Percentiles rank a stretch among this genome's conserved stretches.
Evolutionary conservation across 2,329 filamentous ascomycete species (phyloP).

Genomic region (Sphaerulina populicola): DNA sequence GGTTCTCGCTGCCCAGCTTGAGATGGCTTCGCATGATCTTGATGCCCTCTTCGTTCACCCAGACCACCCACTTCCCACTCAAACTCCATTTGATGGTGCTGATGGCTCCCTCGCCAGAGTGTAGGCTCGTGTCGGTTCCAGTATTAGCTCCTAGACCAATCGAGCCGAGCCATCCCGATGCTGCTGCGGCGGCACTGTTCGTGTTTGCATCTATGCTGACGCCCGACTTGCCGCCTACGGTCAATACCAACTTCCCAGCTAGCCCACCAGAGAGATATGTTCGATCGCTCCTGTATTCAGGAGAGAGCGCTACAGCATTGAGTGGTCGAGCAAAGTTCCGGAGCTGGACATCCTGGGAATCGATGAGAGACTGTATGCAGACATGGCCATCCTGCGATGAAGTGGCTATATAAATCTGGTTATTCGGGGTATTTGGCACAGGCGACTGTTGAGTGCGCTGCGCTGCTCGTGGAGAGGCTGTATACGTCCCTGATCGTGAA

Average conservation of each 20-base stretch:
- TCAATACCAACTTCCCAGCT: slow-evolving; percentile 79
- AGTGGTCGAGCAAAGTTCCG: slow-evolving; percentile 91
- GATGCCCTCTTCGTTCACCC: slow-evolving; percentile 94
- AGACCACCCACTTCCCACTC: slow-evolving; percentile 83
- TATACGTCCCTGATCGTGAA: slow-evolving; percentile 13
- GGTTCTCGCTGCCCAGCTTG: slow-evolving; percentile 65
- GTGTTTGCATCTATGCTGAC: slow-evolving; percentile 78
- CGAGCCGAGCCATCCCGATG: slow-evolving; percentile 78
- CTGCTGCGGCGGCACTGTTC: slow-evolving; percentile 70
- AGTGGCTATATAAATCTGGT: slow-evolving; percentile 86
- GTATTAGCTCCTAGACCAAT: slow-evolving; percentile 68
- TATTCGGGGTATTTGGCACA: slow-evolving; percentile 69
- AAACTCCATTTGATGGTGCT: slow-evolving; percentile 90
- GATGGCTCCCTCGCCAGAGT: slow-evolving; percentile 86
- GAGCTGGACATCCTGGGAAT: slow-evolving; percentile 80
- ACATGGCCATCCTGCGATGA: slow-evolving; percentile 95
- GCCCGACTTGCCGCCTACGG: slow-evolving; percentile 68
- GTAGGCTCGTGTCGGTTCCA: slow-evolving; percentile 77
- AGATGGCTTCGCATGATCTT: slow-evolving; percentile 93
- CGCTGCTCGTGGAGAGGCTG: slow-evolving; percentile 10
- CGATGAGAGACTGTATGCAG: slow-evolving; percentile 77
- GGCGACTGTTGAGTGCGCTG: slow-evolving; percentile 40
- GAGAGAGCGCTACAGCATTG: slow-evolving; percentile 86
- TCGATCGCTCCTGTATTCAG: slow-evolving; percentile 82
- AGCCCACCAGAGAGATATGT: slow-evolving; percentile 86